These are phyloP conservation scores for Termitomyces sp. DNA, from an alignment of 768 basidiomycete species.

Conservation along the genomic window DNA sequence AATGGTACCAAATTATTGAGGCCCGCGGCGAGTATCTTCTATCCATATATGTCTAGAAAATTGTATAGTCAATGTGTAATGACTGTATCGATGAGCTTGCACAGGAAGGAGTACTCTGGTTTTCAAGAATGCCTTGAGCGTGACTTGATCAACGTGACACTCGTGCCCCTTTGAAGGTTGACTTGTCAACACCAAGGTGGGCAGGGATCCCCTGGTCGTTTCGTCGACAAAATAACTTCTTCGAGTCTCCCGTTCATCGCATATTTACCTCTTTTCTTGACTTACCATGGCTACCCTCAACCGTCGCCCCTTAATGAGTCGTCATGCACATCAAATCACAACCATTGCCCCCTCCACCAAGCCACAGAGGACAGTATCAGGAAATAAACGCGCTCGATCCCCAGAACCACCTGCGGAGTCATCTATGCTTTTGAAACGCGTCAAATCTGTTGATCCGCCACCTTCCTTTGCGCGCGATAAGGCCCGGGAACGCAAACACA, in stretches of 20 bases:
- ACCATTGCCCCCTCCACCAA: slow-evolving; percentile 27
- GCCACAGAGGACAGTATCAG: slow-evolving; percentile 23
- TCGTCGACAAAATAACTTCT: neutral
- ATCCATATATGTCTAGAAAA: no score
- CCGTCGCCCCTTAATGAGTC: slow-evolving; percentile 42
- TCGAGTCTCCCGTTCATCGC: neutral
- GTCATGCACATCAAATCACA: slow-evolving; percentile 29
- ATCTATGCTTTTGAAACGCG: slow-evolving; percentile 32
- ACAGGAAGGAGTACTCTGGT: no score
- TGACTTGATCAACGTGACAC: slow-evolving; percentile 13
- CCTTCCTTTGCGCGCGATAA: slow-evolving; percentile 22
- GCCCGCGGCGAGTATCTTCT: no score
- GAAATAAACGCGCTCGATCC: slow-evolving; percentile 42
- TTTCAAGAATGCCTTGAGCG: neutral
- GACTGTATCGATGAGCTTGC: no score
- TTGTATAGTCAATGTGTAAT: no score
- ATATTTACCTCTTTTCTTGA: slow-evolving; percentile 16
- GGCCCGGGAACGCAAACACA: slow-evolving; percentile 40
- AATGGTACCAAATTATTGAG: no score
- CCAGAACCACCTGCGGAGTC: slow-evolving; percentile 38
- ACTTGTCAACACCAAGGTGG: neutral
- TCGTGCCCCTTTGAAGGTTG: neutral
- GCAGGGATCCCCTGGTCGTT: neutral
- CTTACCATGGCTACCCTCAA: slow-evolving; percentile 38
- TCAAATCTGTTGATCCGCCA: slow-evolving; percentile 25